phyloP scores from a whole-genome alignment of 768 basidiomycete species.

The Tricholoma flavovirens region DNA sequence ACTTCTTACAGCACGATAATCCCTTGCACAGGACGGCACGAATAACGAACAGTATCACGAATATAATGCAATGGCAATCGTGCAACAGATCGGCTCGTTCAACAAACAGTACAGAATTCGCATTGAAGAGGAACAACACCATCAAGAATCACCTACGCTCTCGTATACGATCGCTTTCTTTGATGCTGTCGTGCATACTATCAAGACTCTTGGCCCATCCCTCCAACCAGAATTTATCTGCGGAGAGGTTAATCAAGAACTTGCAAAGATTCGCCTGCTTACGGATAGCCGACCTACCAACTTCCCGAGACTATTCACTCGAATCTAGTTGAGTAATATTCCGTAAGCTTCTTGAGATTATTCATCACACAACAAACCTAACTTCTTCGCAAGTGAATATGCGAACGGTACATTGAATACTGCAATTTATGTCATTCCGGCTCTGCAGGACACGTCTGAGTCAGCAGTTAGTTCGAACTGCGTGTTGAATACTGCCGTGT shows the following conservation, averaged over 20 bases:
- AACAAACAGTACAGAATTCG: conserved; percentile 14
- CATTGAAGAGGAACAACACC: neutral
- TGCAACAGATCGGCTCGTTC: conserved; percentile 17
- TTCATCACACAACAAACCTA: neutral
- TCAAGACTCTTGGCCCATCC: conserved; percentile 17
- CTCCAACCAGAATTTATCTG: conserved; percentile 17
- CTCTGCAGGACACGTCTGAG: conserved; percentile 17
- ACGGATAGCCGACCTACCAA: conserved; percentile 19
- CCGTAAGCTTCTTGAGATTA: conserved; percentile 19
- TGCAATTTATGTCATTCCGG: conserved; percentile 20
- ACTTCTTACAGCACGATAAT: neutral
- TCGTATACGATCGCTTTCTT: conserved; percentile 22
- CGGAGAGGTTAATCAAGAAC: conserved; percentile 22
- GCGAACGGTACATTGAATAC: conserved; percentile 25
- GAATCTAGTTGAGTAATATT: conserved; percentile 31
- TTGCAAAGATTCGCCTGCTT: conserved; percentile 22
- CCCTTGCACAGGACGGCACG: conserved; percentile 5
- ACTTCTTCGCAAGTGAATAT: conserved; percentile 20
- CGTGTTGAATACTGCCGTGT: conserved; percentile 22
- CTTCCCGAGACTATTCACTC: conserved; percentile 26
- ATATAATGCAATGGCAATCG: neutral
- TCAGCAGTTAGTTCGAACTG: conserved; percentile 24
- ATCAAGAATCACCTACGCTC: conserved; percentile 18
- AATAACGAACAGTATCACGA: too few relatives aligned
- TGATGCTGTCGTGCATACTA: conserved; percentile 1